Conservation (phyloP, 768 basidiomycete species). For the Amanita pallidorosea region DNA sequence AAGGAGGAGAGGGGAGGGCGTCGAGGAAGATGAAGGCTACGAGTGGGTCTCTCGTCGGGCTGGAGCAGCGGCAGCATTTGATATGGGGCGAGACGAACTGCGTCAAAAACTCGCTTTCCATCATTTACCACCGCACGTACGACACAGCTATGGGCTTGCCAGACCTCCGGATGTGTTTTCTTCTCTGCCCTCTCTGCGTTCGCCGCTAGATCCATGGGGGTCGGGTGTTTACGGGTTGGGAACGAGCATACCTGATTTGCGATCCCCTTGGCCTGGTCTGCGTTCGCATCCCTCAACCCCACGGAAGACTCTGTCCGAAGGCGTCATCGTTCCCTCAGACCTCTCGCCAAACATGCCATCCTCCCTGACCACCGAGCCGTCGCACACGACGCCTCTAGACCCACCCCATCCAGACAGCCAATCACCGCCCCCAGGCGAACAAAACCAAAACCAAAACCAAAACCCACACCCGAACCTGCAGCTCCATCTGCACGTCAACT, state of each 20-base stretch:
- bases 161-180: constrained; percentile 49
- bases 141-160: constrained; percentile 53
- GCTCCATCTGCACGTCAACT: constrained; percentile 74
- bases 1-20: constrained; percentile 39
- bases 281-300: not conserved
- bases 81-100: constrained; percentile 39
- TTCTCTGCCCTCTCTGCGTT: constrained; percentile 37
- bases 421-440: constrained; percentile 12
- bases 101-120: constrained; percentile 39
- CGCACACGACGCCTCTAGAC: constrained; percentile 9
- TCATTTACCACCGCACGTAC: constrained; percentile 63
- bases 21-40: constrained; percentile 64
- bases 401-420: constrained; percentile 7
- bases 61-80: constrained; percentile 3
- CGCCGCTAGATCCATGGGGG: constrained; percentile 17
- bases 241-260: constrained; percentile 2
- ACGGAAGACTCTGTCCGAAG: not conserved
- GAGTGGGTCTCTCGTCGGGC: constrained; percentile 73
- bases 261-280: not conserved
- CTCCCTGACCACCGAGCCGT: constrained; percentile 13
- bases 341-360: not conserved
- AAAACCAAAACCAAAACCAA: constrained; percentile 19
- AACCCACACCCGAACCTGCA: constrained; percentile 65
- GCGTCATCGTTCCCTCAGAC: not conserved
- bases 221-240: not conserved